Evolutionary conservation across 345 rosid genomes (phyloP).

Genomic region (Dimocarpus longan): DNA sequence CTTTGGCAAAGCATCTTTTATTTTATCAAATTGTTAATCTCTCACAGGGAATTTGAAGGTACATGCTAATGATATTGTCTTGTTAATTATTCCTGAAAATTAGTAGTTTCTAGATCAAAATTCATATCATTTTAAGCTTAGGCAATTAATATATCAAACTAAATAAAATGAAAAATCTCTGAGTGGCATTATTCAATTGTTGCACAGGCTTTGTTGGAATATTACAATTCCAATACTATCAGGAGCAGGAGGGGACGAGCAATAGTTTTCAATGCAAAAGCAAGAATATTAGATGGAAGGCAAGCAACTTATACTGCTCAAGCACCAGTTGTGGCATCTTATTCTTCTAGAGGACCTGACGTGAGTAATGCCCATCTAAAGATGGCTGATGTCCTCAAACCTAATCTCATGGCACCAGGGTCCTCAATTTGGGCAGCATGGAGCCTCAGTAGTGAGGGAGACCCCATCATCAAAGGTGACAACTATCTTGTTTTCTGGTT

Average conservation of each 20-base stretch:
- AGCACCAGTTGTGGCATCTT: conserved; percentile 51
- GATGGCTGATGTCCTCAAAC: conserved; percentile 54
- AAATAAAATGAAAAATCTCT: not conserved
- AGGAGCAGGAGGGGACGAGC: conserved; percentile 36
- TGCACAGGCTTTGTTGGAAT: conserved; percentile 48
- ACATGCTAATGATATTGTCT: not conserved
- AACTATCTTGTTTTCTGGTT: not conserved
- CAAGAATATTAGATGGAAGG: conserved; percentile 51
- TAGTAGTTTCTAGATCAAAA: not conserved
- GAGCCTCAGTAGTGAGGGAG: conserved; percentile 50
- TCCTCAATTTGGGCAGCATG: conserved; percentile 60
- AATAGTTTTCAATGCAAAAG: conserved; percentile 38
- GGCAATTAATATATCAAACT: not conserved
- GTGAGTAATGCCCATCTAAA: conserved; percentile 47
- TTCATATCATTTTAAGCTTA: not conserved
- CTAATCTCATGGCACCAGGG: conserved; percentile 55
- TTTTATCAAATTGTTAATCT: not conserved
- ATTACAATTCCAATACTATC: conserved; percentile 42
- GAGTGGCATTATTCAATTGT: not conserved
- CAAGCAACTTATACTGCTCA: conserved; percentile 36
- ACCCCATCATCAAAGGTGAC: conserved; percentile 41
- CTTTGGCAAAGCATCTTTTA: not conserved
- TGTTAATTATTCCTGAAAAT: not conserved
- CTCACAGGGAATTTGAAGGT: not conserved
- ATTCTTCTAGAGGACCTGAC: conserved; percentile 56